Base-by-base conservation (phyloP, 192 early-diverging fungal genomes). In the Piromyces finnis region DNA sequence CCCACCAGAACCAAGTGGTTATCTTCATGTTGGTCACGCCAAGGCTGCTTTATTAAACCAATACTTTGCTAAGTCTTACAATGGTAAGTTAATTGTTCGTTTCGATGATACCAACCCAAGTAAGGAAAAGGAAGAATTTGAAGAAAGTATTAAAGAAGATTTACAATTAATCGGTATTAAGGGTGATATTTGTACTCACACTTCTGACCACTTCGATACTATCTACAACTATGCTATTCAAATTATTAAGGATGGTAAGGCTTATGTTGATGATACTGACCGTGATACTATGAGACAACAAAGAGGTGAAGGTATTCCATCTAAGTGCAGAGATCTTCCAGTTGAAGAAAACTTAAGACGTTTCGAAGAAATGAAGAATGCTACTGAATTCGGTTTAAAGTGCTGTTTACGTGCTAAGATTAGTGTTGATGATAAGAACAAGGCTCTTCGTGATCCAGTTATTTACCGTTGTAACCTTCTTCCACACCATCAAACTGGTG, bases 21-120 rank as follows among this genome's bases (percentile, higher is more conserved):
- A 97, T 86, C 87, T 99, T 81, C 98, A 99, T 87, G 97, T 99
- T 90, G 98, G 98, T 79, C 98, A 99, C 85, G 96, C 96, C 79
- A 99, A 99, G 90, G 98, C 98, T 36, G 98, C 95, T 17, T 87
- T 99, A 78, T 84, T 99, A 79, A 99, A 98, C 89, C 94, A 99
- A 84, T 94, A 96, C 89, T 94, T 99, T 92, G 98, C 98, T 5
- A 84, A 90, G 18, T 82, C 86, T 28, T 96, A 98, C 87, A 89
- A 94, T 77, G 98, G 98, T 81, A 95, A 94, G 84, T 82, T 99
- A 83, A 93, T 98, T 80, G 86, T 98, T 80, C 93, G 98, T 28
- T 98, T 99, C 80, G 98, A 99, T 85, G 97, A 99, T 86, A 98
- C 98, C 36, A 99, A 99, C 84, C 98, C 98, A 17, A 87, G 83